Evolutionary conservation across 1,284 basidiomycete species (phyloP).

Genomic region (Bjerkandera adusta): DNA sequence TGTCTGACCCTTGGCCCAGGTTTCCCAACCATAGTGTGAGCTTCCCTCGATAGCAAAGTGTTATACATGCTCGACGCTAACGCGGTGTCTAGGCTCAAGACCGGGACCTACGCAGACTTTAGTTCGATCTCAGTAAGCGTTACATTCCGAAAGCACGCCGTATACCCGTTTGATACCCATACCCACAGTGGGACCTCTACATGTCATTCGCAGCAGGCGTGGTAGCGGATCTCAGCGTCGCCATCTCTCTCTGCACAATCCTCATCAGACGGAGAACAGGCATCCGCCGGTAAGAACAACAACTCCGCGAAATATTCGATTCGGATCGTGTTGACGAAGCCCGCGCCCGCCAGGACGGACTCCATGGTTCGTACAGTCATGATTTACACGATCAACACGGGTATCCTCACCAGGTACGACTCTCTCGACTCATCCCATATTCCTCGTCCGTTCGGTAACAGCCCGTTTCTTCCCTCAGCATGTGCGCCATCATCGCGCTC

Average conservation of each 20-base stretch:
- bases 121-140: conserved; percentile 15
- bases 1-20: neutral
- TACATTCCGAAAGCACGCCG: too few species aligned
- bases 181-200: conserved; percentile 19
- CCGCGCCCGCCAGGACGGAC: too few species aligned
- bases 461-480: conserved; percentile 1
- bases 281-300: conserved; percentile 15
- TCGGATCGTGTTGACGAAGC: too few species aligned
- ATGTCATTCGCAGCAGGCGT: conserved; percentile 14
- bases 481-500: conserved; percentile 32
- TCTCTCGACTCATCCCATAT: neutral
- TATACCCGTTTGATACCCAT: neutral
- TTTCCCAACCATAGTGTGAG: conserved; percentile 14
- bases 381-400: conserved; percentile 23
- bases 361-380: conserved; percentile 18
- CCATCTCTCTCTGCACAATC: conserved; percentile 13
- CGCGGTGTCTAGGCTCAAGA: conserved; percentile 8
- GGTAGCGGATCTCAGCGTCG: conserved; percentile 15
- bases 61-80: too few species aligned
- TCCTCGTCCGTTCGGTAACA: neutral
- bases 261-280: conserved; percentile 14
- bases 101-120: conserved; percentile 12
- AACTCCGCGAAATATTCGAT: too few species aligned
- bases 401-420: conserved; percentile 16
- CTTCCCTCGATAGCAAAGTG: too few species aligned